Evolutionary conservation across 805 yeast genomes (phyloP), one percentile per base, ranked within the genome.

Genomic region (Clavispora phyllophila): DNA sequence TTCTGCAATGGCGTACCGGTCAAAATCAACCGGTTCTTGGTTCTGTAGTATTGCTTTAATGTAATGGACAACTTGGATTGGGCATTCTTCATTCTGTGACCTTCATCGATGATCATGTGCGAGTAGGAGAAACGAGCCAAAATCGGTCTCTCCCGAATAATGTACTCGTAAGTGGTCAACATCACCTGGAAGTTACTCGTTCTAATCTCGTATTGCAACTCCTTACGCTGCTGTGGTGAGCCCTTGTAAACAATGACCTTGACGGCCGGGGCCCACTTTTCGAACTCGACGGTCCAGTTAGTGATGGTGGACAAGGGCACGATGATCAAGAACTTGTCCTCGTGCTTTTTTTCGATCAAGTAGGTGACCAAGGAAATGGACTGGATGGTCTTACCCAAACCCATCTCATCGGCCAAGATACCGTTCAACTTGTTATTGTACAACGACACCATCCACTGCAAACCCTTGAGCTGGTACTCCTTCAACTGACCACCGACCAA

Each of bases 1-100:
- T 86, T 86, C 58, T 86, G 95, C 47, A 86, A 73, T 17, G 95
- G 95, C 2, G 95, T 86, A 75, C 95, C 95, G 1, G 95, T 86
- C 57, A 86, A 76, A 63, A 86, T 86, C 55, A 86, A 73, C 65
- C 95, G 73, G 58, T 86, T 79, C 58, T 82, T 82, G 1, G 93
- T 82, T 50, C 76, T 82, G 55, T 87, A 86, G 55, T 79, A 84
- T 42, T 75, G 79, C 27, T 83, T 79, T 51, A 86, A 77, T 0
- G 93, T 85, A 42, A 70, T 70, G 0, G 91, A 83, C 43, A 86
- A 66, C 57, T 85, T 86, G 3, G 91, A 84, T 44, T 78, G 77
- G 2, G 89, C 72, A 57, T 86, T 86, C 59, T 86, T 86, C 89
- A 86, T 82, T 66, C 95, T 73, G 63, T 86, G 95, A 62, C 95